Evolutionary conservation across 139 green algal species (phyloP).

Genomic region (Coelastrella sp.): DNA sequence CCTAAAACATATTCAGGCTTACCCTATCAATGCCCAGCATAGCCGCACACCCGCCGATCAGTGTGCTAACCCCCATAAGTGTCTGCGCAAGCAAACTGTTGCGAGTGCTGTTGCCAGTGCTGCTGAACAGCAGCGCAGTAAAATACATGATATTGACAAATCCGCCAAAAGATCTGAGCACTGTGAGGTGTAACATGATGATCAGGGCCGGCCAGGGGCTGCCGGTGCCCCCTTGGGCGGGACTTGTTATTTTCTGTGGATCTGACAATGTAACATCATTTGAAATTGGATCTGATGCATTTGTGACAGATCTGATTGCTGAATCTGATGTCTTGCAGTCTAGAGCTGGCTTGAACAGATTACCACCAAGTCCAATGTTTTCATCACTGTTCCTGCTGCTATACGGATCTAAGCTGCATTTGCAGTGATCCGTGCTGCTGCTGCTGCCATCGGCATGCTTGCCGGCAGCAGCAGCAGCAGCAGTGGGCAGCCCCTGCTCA

Average conservation of each 20-base stretch:
- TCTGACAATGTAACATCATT: no score
- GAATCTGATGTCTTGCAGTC: no score
- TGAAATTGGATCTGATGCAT: no score
- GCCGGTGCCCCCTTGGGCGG: background rate
- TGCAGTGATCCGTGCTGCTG: background rate
- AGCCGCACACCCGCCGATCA: background rate
- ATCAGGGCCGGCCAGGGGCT: background rate
- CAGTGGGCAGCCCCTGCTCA: no score
- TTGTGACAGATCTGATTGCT: no score
- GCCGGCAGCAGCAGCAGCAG: background rate
- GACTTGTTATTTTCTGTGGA: background rate
- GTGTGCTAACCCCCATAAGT: background rate
- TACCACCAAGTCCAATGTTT: no score
- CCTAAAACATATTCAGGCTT: no score
- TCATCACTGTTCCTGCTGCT: no score
- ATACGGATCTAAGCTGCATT: no score
- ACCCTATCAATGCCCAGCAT: slow-evolving; percentile 31
- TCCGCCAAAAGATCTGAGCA: background rate
- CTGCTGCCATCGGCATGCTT: no score
- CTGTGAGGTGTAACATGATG: slow-evolving; percentile 11
- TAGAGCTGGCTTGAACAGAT: no score
- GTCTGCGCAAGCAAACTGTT: slow-evolving; percentile 32
- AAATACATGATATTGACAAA: slow-evolving; percentile 42
- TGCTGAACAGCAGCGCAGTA: slow-evolving; percentile 15
- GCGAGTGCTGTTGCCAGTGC: slow-evolving; percentile 21